Conservation (phyloP, 495 filamentous ascomycete species). For the Aspergillus nidulans region DNA sequence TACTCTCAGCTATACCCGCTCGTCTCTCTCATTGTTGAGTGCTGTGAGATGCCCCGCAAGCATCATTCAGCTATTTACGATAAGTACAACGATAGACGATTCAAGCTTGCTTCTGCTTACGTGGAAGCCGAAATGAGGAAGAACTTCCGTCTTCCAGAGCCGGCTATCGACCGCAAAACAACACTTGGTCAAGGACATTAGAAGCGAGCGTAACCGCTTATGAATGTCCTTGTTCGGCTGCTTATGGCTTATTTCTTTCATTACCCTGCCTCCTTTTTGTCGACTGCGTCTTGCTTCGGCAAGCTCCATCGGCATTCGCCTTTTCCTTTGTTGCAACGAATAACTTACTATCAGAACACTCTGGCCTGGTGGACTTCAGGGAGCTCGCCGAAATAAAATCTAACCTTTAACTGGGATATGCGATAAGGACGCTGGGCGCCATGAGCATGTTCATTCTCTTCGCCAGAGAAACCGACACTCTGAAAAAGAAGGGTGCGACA, state of each 20-base stretch:
- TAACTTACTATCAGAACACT: not conserved
- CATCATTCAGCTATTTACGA: slow-evolving; percentile 87
- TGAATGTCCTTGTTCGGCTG: not conserved
- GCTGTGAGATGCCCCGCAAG: slow-evolving; percentile 72
- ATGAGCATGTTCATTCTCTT: not conserved
- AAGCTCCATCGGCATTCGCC: not conserved
- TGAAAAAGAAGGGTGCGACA: not conserved
- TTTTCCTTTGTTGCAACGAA: slow-evolving; percentile 9
- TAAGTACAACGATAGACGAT: slow-evolving; percentile 81
- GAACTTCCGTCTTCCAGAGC: slow-evolving; percentile 42
- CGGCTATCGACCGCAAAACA: slow-evolving; percentile 16
- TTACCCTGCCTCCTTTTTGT: slow-evolving; percentile 9
- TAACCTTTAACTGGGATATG: not conserved
- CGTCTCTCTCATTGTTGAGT: slow-evolving; percentile 72
- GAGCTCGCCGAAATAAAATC: not conserved
- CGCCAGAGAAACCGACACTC: slow-evolving; percentile 1
- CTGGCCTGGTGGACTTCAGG: not conserved
- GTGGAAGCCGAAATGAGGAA: slow-evolving; percentile 67
- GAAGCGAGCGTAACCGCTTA: slow-evolving; percentile 15
- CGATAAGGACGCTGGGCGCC: slow-evolving; percentile 1
- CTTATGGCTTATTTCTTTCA: not conserved
- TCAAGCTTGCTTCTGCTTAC: slow-evolving; percentile 74
- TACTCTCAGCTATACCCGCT: slow-evolving; percentile 75
- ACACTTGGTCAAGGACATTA: slow-evolving; percentile 12
- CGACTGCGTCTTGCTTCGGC: not conserved